Evolutionary conservation across 2,329 filamentous ascomycete genomes (phyloP), one percentile per base, ranked within the genome.

Genomic region (Trichoderma harzianum): DNA sequence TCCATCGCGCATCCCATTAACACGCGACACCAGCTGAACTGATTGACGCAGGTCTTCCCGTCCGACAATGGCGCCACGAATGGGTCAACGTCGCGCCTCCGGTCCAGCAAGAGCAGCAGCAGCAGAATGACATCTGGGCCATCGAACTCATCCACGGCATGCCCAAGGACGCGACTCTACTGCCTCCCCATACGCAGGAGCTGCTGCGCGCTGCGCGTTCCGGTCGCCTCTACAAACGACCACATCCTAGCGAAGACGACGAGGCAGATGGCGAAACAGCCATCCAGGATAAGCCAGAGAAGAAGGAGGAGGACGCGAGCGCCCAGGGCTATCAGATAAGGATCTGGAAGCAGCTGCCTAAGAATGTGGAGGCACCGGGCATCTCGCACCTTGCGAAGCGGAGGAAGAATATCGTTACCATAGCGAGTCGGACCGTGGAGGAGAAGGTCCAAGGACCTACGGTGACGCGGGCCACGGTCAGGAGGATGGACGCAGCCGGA

Each of bases 41-140:
- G 69, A 80, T 57, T n/a, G 18, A 28, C 39, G 85, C 88, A 86
- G 93, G 94, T 72, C 87, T 98, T 12, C 95, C 95, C 18, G 92
- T 98, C 72, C 92, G 94, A 78, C 94, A 97, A 87, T 98, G 94
- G 92, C 90, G 93, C 70, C 90, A 92, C 74, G 90, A 92, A 72
- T 85, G 85, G 82, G 87, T 93, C 71, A 91, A 84, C 55, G 84
- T 95, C 78, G 90, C 89, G 75, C 91, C 93, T 67, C 89, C 89
- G 14, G 84, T 87, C 11, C 86, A 89, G 47, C 85, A 89, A 74
- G 92, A 95, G 76, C 89, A 86, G 32, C 85, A 83, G 36, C 85
- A 90, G 73, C 87, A 87, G 75, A 89, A 90, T 77, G 89, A 92
- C 79, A 85, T 89, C 67, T 95, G 92, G 88, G 91, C 90, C n/a